Evolutionary conservation across 805 yeast species (phyloP), one percentile per base, ranked within the genome.

Genomic region (Metschnikowia aberdeeniae): DNA sequence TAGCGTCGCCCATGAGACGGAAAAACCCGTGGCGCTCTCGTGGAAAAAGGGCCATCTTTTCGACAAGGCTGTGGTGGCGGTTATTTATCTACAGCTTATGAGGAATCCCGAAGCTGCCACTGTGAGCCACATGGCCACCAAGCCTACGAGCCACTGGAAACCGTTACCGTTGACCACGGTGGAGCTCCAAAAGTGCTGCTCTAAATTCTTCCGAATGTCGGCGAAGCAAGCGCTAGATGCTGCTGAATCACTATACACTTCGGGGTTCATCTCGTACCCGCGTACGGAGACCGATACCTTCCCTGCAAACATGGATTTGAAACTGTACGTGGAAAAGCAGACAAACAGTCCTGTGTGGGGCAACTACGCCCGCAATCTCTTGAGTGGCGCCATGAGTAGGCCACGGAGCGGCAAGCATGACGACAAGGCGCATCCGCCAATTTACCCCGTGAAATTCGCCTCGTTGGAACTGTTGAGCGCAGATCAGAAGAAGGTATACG

Each of bases 361-460:
- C 0, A 47, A 51, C 0, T 89, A 86, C 59, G 92, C 96, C 0
- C 40, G 22, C 22, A 47, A 66, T 47, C 49, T 69, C 46, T 51
- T 63, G 3, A 42, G 63, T 3, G 53, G 39, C 19, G 74, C 73
- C 29, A 75, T 73, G 33, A 57, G 72, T n/a, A 57, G 58, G 4
- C 99, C 99, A 0, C 68, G 98, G 41, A 73, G 73, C 33, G 99
- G 99, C 4, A 75, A 70, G 10, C 83, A 87, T 59, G 86, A 89
- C 59, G 99, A 93, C 67, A 82, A 89, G 59, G 98, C 99, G 20
- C 99, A 93, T 76, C 98, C 99, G 4, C 97, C 99, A 0, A 93
- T 93, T 46, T 97, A 93, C 63, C 99, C 99, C 0, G 81, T 88
- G 9, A 68, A 67, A 46, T 77, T 69, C 52, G 73, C 58, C 27